phyloP scores from a whole-genome alignment of 495 filamentous ascomycete species.

The Bathelium albidoporum region DNA sequence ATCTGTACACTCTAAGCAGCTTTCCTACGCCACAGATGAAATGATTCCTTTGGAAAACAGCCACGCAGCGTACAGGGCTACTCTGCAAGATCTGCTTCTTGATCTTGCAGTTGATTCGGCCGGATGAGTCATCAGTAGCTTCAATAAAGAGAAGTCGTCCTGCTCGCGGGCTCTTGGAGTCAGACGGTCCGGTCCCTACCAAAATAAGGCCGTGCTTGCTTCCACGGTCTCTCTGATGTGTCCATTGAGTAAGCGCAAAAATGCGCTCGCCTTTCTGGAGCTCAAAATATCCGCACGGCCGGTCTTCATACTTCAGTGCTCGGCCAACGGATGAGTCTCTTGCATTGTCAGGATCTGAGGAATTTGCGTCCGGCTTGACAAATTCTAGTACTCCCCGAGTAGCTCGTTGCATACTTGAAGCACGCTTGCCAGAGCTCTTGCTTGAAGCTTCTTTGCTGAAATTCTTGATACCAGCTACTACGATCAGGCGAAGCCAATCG shows the following conservation, averaged over 20 bases:
- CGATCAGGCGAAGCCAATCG: constrained; percentile 38
- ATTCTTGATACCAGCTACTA: constrained; percentile 39
- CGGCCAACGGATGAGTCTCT: no score
- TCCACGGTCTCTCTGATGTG: constrained; percentile 5
- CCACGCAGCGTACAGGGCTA: not conserved
- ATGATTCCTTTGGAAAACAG: not conserved
- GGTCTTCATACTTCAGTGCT: not conserved
- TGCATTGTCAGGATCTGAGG: not conserved
- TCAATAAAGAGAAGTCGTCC: constrained; percentile 19
- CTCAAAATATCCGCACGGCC: not conserved
- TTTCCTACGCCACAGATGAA: not conserved
- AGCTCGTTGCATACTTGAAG: constrained; percentile 11
- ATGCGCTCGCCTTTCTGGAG: constrained; percentile 17
- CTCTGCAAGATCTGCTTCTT: not conserved
- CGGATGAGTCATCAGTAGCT: not conserved
- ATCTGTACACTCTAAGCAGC: constrained; percentile 7
- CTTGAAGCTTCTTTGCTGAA: constrained; percentile 11
- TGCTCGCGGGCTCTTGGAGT: not conserved
- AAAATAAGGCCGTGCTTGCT: constrained; percentile 17
- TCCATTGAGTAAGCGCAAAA: constrained; percentile 22
- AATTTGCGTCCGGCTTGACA: not conserved
- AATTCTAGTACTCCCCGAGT: constrained; percentile 12
- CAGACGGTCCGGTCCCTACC: constrained; percentile 16
- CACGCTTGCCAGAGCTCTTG: not conserved
- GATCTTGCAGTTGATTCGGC: not conserved